Evolutionary conservation across 140 eudicot species (phyloP), one percentile per base, ranked within the genome.

Genomic region (Anethum foeniculum): DNA sequence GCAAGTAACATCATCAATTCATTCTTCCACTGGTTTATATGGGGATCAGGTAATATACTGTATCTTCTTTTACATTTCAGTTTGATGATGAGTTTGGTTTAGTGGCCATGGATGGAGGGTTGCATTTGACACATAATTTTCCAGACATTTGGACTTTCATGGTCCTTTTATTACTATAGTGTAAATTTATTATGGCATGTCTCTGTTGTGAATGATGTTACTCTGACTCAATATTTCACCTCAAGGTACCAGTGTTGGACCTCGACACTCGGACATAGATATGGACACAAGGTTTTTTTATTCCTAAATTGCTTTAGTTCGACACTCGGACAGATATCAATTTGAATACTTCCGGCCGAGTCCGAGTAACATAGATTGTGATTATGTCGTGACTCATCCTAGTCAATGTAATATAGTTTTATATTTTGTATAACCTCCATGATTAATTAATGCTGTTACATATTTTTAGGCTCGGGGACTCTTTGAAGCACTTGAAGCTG

Each of bases 401-500:
- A 21, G 54, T 72, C 58, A 51, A 73, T 80, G 75, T 48, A 27
- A 52, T 34, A 4, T 27, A 23, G 49, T n/a, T 44, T 49, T 67
- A n/a, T 28, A 34, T 68, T 25, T 38, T 47, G n/a, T 78, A 38
- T 78, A 25, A 62, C 41, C 19, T 39, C 49, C 5, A 78, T 68
- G 54, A 51, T 79, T 30, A 15, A 80, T 39, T 68, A 71, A 47
- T 6, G 44, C 47, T 64, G 73, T 28, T 52, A 51, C 65, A 52
- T 76, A 73, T 82, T 75, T 83, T 65, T 36, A 95, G 99, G 96
- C 89, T 79, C 83, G 81, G 47, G 93, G 93, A 76, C 82, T 95
- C 32, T 83, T 25, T 73, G 82, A 86, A 84, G 97, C 93, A 64
- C 89, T 95, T 88, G 92, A 90, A 84, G 77, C 80, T 58, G 99